Evolutionary conservation across 441 rosid species (phyloP), one percentile per base, ranked within the genome.

Genomic region (Euphorbia celastroides): DNA sequence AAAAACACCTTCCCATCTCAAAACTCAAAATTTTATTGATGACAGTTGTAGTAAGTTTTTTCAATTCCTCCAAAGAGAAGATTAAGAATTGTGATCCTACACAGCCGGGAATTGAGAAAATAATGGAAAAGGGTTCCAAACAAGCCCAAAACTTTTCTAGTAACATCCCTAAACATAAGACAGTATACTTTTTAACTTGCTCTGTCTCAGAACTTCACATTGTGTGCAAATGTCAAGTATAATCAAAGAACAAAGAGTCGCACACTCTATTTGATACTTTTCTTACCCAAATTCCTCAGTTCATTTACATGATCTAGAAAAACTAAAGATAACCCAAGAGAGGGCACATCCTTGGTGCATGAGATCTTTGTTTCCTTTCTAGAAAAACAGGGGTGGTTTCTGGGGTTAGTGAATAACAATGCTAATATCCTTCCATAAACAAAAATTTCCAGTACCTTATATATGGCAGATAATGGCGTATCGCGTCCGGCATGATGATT

Each of bases 401-500:
- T n/a, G n/a, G n/a, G n/a, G n/a, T n/a, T n/a, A n/a, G n/a, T n/a
- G 52, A 64, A 31, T 62, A 34, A 34, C 38, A 34, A 34, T 9
- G n/a, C 9, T 34, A 34, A 34, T 9, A 34, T 34, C 38, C 38
- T 34, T 34, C 38, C 52, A 61, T 38, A 64, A 36, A 72, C 20
- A 26, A 71, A 73, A 57, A 52, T 34, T 60, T 36, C 57, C 57
- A 41, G 64, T 78, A 88, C 99, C 99, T 94, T 91, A 80, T 94
- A 94, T 69, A 91, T 83, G 41, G 97, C 84, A 69, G 96, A 84
- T 34, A 94, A 77, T 62, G 86, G 75, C 32, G 93, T 71, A 74
- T 83, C 81, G 73, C 83, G 75, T 65, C 88, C 90, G 23, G 88
- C 79, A 80, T 85, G 92, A 79, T 84, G 84, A 77, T 77, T 84